Percentiles rank a stretch among this genome's conserved stretches.
Evolutionary conservation across 2,329 filamentous ascomycete genomes (phyloP).

Genomic region (Acrocalymma vagum): DNA sequence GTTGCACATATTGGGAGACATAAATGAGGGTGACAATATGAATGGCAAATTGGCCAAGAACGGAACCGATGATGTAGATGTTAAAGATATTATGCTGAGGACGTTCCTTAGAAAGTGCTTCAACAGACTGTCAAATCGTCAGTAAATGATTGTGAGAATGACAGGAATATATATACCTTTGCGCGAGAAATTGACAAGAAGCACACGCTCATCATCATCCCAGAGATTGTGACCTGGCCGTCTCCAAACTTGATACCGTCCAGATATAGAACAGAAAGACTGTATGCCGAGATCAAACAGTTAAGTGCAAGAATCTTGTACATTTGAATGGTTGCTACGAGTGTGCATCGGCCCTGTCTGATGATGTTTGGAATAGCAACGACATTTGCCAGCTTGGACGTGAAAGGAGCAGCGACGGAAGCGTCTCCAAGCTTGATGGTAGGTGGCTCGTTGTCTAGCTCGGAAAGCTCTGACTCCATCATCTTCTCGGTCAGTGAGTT

Average conservation of each 20-base stretch:
- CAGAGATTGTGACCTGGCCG: slow-evolving; percentile 96
- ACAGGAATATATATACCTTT: slow-evolving; percentile 63
- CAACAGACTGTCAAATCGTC: slow-evolving; percentile 71
- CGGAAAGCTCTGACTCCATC: slow-evolving; percentile 87
- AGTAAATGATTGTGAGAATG: slow-evolving; percentile 20
- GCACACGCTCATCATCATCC: slow-evolving; percentile 99
- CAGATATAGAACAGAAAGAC: slow-evolving; percentile 92
- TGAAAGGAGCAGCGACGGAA: slow-evolving; percentile 96
- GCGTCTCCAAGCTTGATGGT: slow-evolving; percentile 97
- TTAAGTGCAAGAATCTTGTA: slow-evolving; percentile 99
- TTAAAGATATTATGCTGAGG: slow-evolving; percentile 99
- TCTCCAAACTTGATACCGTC: slow-evolving; percentile 99
- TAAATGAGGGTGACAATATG: slow-evolving; percentile 96
- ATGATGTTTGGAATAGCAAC: slow-evolving; percentile 98
- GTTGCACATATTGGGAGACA: slow-evolving; percentile 87
- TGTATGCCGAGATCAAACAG: slow-evolving; percentile 98
- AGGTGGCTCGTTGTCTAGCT: slow-evolving; percentile 81
- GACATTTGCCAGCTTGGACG: slow-evolving; percentile 95
- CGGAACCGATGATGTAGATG: slow-evolving; percentile 96
- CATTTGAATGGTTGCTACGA: slow-evolving; percentile 99
- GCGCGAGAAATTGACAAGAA: slow-evolving; percentile 99
- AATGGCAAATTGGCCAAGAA: slow-evolving; percentile 95
- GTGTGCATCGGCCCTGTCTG: slow-evolving; percentile 93
- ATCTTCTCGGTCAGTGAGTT: slow-evolving; percentile 87
- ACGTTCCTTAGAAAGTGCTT: slow-evolving; percentile 93